Base-by-base conservation (phyloP, 2,329 filamentous ascomycete genomes). In the Dothistroma pini region DNA sequence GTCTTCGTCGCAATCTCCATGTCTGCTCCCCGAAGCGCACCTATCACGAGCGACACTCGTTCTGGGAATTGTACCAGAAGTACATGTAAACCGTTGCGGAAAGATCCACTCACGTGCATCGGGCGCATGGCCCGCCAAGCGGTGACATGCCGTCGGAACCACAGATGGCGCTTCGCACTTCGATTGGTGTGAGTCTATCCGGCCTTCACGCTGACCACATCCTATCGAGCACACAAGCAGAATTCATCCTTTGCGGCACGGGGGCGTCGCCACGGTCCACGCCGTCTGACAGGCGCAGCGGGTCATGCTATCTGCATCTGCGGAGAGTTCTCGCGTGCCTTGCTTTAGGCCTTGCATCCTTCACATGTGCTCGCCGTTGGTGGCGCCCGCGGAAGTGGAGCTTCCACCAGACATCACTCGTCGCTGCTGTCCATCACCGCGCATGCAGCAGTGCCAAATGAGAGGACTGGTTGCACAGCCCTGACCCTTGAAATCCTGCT, bases 391-490 rank as follows among this genome's bases (percentile, higher is more conserved):
- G 53, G n/a, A 16, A 56, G 53, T 47, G 53, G 53, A 44, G n/a
- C 52, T 4, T 38, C 31, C 19, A 34, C 31, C 19, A 34, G 29
- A 54, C 52, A 54, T 54, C 52, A 54, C 52, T 54, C 52, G 52
- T 32, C 31, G 52, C 52, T 41, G 53, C 34, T 25, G 38, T 56
- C 53, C 19, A 54, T 54, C 21, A 31, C 44, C 32, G 22, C 32
- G 22, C 48, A 32, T 51, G 48, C 48, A 29, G 21, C 22, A 51
- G 16, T 47, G 56, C 56, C 60, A 56, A 49, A 59, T 59, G 47
- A 49, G 54, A 48, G 49, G 25, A 22, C 44, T 19, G 41, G 57
- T 57, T 47, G 32, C 58, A 61, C 58, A 31, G 31, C 52, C 38
- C 50, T 35, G 29, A 21, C 51, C 31, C 29, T 53, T 29, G 51